These are phyloP conservation scores for Dictyostelium brefeldianum DNA, from an alignment of 78 protist species.

Conservation along the genomic window DNA sequence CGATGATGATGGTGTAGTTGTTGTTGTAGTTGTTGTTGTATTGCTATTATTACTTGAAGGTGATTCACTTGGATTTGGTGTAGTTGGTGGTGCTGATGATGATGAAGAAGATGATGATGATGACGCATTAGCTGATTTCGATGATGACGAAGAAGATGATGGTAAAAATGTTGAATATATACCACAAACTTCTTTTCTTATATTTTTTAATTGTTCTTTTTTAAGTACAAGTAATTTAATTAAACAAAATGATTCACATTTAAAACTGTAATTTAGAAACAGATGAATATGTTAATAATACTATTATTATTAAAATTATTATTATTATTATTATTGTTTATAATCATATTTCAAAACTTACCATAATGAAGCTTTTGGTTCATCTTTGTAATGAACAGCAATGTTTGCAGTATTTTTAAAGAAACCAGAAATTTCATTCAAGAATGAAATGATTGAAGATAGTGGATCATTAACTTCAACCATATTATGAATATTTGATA, in stretches of 20 bases:
- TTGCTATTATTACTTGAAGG: not conserved
- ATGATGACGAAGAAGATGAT: conserved; percentile 11
- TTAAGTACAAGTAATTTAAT: conserved; percentile 9
- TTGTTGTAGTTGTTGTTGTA: not conserved
- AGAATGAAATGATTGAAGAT: not conserved
- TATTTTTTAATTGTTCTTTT: conserved; percentile 19
- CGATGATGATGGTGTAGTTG: not conserved
- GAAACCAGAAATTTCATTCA: not conserved
- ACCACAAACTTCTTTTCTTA: conserved; percentile 18
- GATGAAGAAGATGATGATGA: conserved; percentile 10
- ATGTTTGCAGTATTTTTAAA: conserved; percentile 24
- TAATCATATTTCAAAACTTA: not conserved
- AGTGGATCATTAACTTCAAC: conserved; percentile 48
- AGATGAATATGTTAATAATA: not conserved
- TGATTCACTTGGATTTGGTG: conserved; percentile 24
- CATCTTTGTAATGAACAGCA: conserved; percentile 17
- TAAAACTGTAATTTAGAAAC: not conserved
- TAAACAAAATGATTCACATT: conserved; percentile 67
- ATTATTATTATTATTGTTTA: not conserved
- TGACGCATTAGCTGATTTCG: not conserved
- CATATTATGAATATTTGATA: conserved; percentile 29
- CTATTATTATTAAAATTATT: not conserved
- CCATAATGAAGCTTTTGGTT: conserved; percentile 37
- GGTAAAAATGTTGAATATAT: not conserved
- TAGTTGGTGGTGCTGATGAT: conserved; percentile 9